These are phyloP conservation scores for Moelleriella libera DNA, from an alignment of 2,329 filamentous ascomycete species.

Conservation along the genomic window DNA sequence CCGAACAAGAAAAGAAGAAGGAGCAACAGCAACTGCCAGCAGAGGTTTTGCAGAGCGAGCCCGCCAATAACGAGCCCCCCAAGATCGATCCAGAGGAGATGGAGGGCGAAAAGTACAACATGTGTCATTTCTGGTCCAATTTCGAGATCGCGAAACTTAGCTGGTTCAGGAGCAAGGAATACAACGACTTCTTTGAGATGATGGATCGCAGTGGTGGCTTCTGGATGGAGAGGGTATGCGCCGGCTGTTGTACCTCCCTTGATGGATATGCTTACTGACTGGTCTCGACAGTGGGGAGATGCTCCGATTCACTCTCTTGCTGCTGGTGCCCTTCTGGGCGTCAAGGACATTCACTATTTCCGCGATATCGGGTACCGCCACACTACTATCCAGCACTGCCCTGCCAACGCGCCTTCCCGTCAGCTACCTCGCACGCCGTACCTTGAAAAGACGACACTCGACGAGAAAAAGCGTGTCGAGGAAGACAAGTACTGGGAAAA, in stretches of 20 bases:
- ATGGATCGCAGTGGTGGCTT: conserved; percentile 98
- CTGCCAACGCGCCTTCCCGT: conserved; percentile 80
- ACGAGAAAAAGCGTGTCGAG: conserved; percentile 73
- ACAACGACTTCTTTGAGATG: conserved; percentile 96
- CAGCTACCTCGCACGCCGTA: conserved; percentile 71
- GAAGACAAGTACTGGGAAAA: conserved; percentile 95
- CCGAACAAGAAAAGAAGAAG: conserved; percentile 46
- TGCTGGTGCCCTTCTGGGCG: conserved; percentile 70
- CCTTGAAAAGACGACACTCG: conserved; percentile 65
- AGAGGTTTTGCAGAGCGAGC: conserved; percentile 65
- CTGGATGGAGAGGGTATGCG: conserved; percentile 86
- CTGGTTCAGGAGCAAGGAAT: conserved; percentile 95
- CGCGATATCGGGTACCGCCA: conserved; percentile 96
- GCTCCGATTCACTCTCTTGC: conserved; percentile 96
- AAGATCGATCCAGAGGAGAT: conserved; percentile 84
- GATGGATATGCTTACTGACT: background rate
- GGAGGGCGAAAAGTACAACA: conserved; percentile 98
- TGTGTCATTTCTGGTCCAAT: conserved; percentile 99
- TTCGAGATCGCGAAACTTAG: conserved; percentile 92
- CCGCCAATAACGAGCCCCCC: conserved; percentile 53
- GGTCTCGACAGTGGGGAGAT: conserved; percentile 72
- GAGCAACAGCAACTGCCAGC: conserved; percentile 60
- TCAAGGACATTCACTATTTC: conserved; percentile 92
- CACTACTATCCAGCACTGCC: conserved; percentile 97
- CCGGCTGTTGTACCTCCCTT: background rate